A percentile compares a stretch with the other conserved stretches of the same genome.
These are phyloP conservation scores for Dothideomycetes sp. DNA, from an alignment of 2,329 filamentous ascomycete species.

Conservation along the genomic window DNA sequence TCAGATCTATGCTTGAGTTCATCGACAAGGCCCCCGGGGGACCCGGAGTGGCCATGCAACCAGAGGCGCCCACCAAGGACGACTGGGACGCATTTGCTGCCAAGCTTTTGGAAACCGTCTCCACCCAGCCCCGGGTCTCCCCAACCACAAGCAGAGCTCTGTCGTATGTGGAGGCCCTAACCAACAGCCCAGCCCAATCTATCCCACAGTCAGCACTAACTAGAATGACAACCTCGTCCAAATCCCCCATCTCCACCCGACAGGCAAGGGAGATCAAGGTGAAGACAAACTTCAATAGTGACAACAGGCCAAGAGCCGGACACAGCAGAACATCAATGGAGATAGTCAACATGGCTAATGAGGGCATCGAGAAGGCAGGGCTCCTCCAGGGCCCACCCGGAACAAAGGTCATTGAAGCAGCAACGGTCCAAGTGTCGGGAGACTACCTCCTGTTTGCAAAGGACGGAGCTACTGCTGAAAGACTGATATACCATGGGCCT, in stretches of 20 bases:
- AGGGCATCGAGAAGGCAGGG: no score
- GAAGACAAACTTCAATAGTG: conserved; percentile 2
- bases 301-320: not conserved
- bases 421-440: no score
- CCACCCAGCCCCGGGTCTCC: not conserved
- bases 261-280: conserved; percentile 1
- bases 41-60: not conserved
- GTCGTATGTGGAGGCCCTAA: no score
- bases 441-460: no score
- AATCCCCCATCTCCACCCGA: no score
- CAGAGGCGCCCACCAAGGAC: not conserved
- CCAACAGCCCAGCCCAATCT: no score
- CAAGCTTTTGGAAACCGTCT: not conserved
- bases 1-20: not conserved
- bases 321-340: not conserved
- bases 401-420: no score
- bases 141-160: not conserved
- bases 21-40: not conserved
- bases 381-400: no score
- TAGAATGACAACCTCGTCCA: no score
- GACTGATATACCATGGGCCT: not conserved
- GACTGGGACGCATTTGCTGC: not conserved
- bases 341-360: not conserved
- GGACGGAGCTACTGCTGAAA: not conserved
- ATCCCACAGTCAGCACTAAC: no score